These are phyloP conservation scores for Hemisphaericaspora lyxosophila DNA, from an alignment of 1,139 yeast species.

Conservation along the genomic window DNA sequence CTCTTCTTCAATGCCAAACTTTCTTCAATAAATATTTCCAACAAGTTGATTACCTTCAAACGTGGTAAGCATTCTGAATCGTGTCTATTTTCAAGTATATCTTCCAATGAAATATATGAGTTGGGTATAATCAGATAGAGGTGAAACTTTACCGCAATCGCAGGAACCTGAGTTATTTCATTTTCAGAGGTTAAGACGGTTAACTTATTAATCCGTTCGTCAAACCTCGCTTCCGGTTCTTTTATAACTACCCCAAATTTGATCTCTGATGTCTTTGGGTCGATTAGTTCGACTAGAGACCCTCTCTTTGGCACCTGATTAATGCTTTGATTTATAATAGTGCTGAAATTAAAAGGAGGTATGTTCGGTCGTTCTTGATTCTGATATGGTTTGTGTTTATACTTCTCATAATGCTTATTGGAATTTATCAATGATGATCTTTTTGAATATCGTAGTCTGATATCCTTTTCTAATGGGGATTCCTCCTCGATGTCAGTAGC, in stretches of 20 bases:
- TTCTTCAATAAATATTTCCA: conserved; percentile 22
- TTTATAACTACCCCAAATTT: conserved; percentile 36
- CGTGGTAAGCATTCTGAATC: conserved; percentile 20
- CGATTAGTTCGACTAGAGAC: conserved; percentile 33
- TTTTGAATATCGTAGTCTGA: neutral
- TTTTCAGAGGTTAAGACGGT: conserved; percentile 34
- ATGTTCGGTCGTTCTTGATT: neutral
- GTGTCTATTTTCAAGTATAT: conserved; percentile 25
- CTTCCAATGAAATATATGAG: conserved; percentile 20
- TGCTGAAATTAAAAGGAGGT: conserved; percentile 7
- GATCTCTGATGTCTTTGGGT: conserved; percentile 29
- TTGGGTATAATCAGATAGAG: conserved; percentile 24
- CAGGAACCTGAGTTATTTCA: conserved; percentile 24
- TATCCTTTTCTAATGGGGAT: neutral
- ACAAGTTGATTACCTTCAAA: conserved; percentile 17
- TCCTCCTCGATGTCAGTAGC: neutral
- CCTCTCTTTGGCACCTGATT: conserved; percentile 28
- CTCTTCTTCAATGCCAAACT: conserved; percentile 12
- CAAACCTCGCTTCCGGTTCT: conserved; percentile 31
- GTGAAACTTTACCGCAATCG: conserved; percentile 30
- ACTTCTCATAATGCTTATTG: neutral
- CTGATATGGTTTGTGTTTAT: neutral
- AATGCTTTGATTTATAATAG: conserved; percentile 21
- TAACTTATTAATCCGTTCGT: conserved; percentile 33
- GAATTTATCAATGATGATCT: conserved; percentile 4